Percentiles rank a stretch among this genome's conserved stretches.
Conservation (phyloP, 176 grass and related monocot genomes). For the Musa schizocarpa region DNA sequence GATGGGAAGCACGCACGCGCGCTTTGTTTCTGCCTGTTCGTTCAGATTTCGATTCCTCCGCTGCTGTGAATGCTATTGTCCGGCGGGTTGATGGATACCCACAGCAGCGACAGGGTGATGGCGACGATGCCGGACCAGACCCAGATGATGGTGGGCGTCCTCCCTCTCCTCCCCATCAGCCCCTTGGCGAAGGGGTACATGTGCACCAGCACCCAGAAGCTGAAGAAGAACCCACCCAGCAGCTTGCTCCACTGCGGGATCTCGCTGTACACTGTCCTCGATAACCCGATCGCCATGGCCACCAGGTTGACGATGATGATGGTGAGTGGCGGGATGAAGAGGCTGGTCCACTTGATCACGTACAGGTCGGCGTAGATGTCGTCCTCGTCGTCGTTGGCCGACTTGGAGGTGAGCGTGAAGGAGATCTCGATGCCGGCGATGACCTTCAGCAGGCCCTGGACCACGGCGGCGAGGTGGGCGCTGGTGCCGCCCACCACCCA, state of each 20-base stretch:
- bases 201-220: conserved; percentile 81
- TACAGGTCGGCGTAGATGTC: conserved; percentile 71
- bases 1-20: too few relatives aligned
- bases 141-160: conserved; percentile 59
- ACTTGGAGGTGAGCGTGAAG: conserved; percentile 72
- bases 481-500: conserved; percentile 73
- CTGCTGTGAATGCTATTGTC: neutral
- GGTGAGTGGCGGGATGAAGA: conserved; percentile 62
- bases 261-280: conserved; percentile 58
- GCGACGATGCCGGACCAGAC: conserved; percentile 67
- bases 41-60: neutral
- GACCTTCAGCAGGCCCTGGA: conserved; percentile 79
- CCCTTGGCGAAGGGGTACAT: conserved; percentile 89
- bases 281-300: conserved; percentile 65
- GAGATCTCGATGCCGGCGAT: conserved; percentile 83
- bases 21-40: too few relatives aligned
- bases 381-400: conserved; percentile 55
- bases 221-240: conserved; percentile 67
- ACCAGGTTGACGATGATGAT: conserved; percentile 74
- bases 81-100: conserved; percentile 61
- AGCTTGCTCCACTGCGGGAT: conserved; percentile 86
- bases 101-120: conserved; percentile 71
- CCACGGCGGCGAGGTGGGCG: conserved; percentile 52
- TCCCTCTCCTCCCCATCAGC: conserved; percentile 57
- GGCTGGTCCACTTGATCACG: conserved; percentile 78